Evolutionary conservation across 2,329 filamentous ascomycete genomes (phyloP), one percentile per base, ranked within the genome.

Genomic region (Colletotrichum navitas): DNA sequence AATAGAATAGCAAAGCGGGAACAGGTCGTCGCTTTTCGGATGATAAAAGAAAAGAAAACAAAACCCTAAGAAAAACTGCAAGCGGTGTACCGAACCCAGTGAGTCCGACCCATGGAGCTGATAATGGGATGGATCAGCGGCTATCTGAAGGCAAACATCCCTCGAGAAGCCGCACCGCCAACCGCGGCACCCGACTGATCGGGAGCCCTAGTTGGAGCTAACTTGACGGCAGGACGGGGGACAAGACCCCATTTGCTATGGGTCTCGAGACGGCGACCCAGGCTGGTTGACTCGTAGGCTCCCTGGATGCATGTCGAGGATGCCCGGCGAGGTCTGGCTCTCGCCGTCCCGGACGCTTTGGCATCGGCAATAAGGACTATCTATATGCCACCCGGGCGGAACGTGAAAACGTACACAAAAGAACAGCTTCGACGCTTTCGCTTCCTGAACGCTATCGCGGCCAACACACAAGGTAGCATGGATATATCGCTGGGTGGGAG

Each of bases 161-260:
- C 41, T 36, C 32, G 24, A 66, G 66, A 72, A 72, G 66, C 70
- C 70, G 70, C 70, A 71, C 70, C 70, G 70, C 66, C 66, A 72
- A 66, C 70, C 70, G 70, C 63, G 70, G 66, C 70, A 34, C 43
- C 68, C 45, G 54, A 63, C 56, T 63, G 60, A 39, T 59, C 75
- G 59, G 68, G 45, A 43, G 34, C 36, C 68, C 64, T 59, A 60
- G 45, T 65, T 45, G 29, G 52, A 54, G 45, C 59, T 54, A 64
- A 34, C 45, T 49, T 71, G 65, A 59, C 59, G 36, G 59, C 59
- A 60, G 43, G 47, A 39, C 47, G 65, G 65, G 65, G 59, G 65
- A 52, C 52, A 58, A 52, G 59, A 52, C 29, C 63, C n/a, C 45
- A 49, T 60, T 64, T 54, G 65, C 60, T 55, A 39, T 68, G 58